phyloP scores from a whole-genome alignment of 768 basidiomycete species.

The Russula dissimulans region DNA sequence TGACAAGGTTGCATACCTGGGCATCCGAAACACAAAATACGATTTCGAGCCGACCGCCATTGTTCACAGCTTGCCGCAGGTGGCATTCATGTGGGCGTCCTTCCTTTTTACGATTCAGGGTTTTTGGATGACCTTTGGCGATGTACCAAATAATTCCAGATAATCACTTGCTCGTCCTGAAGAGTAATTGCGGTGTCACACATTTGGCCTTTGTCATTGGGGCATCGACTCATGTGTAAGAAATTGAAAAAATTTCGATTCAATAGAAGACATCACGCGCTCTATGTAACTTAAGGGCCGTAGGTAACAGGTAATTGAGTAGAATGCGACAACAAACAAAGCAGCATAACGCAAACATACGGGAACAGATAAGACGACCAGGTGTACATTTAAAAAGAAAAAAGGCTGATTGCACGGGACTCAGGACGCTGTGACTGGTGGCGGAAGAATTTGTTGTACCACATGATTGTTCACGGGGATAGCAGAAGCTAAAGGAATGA shows the following conservation, averaged over 20 bases:
- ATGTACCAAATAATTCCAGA: too few species aligned
- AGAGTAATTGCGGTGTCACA: too few species aligned
- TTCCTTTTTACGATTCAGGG: conserved; percentile 7
- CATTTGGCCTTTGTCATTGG: too few species aligned
- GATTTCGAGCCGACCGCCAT: conserved; percentile 10
- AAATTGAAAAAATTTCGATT: too few species aligned
- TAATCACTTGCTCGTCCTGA: not conserved
- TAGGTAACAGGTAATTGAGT: too few species aligned
- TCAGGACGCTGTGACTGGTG: not conserved
- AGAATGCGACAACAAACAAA: not conserved
- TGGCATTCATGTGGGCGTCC: not conserved
- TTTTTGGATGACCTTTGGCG: conserved; percentile 5
- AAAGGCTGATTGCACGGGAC: not conserved
- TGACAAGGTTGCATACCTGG: conserved; percentile 1
- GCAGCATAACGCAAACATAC: not conserved
- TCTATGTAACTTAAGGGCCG: too few species aligned
- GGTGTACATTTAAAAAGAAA: not conserved
- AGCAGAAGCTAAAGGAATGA: not conserved
- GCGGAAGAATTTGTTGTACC: not conserved
- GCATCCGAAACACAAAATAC: not conserved
- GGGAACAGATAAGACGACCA: not conserved
- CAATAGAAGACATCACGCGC: too few species aligned
- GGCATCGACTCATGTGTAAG: too few species aligned
- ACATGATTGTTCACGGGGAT: not conserved
- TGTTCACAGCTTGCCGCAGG: conserved; percentile 8